Evolutionary conservation across 495 filamentous ascomycete species (phyloP).

Genomic region (Hapsidospora chrysogenum): DNA sequence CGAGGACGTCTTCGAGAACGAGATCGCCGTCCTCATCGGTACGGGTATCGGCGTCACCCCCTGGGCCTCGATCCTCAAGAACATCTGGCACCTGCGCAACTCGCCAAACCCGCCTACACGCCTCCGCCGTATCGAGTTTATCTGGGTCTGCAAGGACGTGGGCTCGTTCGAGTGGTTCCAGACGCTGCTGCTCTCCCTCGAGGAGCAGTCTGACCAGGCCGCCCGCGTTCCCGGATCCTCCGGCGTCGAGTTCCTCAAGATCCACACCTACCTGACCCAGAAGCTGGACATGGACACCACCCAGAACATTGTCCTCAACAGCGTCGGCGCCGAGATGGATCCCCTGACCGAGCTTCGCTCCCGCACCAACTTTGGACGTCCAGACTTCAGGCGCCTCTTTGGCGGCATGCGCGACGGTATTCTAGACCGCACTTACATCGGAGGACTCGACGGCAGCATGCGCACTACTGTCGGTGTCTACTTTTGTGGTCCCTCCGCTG

Average conservation of each 20-base stretch:
- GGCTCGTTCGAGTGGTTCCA: constrained; percentile 98
- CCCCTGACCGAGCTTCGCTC: constrained; percentile 81
- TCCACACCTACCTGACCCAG: constrained; percentile 96
- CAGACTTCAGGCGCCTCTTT: constrained; percentile 76
- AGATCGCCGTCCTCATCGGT: constrained; percentile 91
- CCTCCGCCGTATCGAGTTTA: constrained; percentile 90
- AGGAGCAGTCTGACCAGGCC: constrained; percentile 58
- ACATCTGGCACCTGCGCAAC: constrained; percentile 90
- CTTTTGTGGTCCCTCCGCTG: constrained; percentile 62
- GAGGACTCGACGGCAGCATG: constrained; percentile 54
- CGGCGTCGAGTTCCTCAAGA: constrained; percentile 79
- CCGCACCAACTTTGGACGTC: constrained; percentile 88
- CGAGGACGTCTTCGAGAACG: constrained; percentile 95
- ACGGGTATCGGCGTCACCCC: constrained; percentile 97
- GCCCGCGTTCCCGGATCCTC: constrained; percentile 43
- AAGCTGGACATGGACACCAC: constrained; percentile 79
- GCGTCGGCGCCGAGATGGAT: constrained; percentile 71
- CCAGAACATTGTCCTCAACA: constrained; percentile 93
- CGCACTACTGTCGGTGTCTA: constrained; percentile 89
- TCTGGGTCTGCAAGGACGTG: constrained; percentile 97
- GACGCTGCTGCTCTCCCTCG: constrained; percentile 78
- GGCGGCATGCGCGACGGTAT: constrained; percentile 77
- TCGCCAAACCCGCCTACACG: constrained; percentile 72
- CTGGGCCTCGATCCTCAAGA: constrained; percentile 95
- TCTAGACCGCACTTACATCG: constrained; percentile 65